These are phyloP conservation scores for Picocystis sp. DNA, from an alignment of 163 green algal genomes.

Conservation along the genomic window DNA sequence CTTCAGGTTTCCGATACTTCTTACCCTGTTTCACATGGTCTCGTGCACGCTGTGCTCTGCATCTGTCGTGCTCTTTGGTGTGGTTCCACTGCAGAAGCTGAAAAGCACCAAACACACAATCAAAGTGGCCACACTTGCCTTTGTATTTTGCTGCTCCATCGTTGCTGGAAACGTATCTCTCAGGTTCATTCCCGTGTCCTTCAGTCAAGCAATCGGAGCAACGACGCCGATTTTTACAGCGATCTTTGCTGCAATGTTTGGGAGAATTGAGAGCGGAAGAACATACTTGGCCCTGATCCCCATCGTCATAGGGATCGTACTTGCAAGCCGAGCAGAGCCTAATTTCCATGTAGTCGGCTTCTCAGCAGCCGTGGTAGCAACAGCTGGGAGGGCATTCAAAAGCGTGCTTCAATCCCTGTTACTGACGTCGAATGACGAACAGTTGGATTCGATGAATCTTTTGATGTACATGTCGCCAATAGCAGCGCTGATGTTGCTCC, in stretches of 20 bases:
- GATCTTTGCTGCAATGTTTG: slow-evolving; percentile 29
- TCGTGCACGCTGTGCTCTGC: slow-evolving; percentile 26
- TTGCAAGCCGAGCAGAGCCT: slow-evolving; percentile 72
- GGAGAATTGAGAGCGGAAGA: slow-evolving; percentile 8
- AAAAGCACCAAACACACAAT: slow-evolving; percentile 12
- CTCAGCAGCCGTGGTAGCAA: slow-evolving; percentile 55
- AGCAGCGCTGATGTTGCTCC: slow-evolving; percentile 39
- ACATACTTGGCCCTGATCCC: slow-evolving; percentile 61
- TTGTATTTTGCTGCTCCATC: slow-evolving; percentile 71
- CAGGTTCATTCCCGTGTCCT: slow-evolving; percentile 77
- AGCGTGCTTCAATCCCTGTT: slow-evolving; percentile 54
- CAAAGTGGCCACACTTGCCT: slow-evolving; percentile 61
- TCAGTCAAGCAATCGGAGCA: slow-evolving; percentile 83
- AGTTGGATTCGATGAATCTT: slow-evolving; percentile 77
- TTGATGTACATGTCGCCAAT: slow-evolving; percentile 81
- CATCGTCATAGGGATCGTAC: slow-evolving; percentile 57
- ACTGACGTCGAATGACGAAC: slow-evolving; percentile 57
- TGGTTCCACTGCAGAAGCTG: no score
- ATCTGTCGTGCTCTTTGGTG: no score
- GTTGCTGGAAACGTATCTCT: slow-evolving; percentile 80
- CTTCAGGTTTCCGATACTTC: slow-evolving; percentile 63
- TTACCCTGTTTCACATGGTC: slow-evolving; percentile 85
- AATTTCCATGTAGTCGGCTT: slow-evolving; percentile 81
- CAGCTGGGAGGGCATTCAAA: slow-evolving; percentile 58
- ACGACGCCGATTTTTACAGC: slow-evolving; percentile 88